These are phyloP conservation scores for Ganoderma multipileum DNA, from an alignment of 1,284 basidiomycete genomes.

Conservation along the genomic window DNA sequence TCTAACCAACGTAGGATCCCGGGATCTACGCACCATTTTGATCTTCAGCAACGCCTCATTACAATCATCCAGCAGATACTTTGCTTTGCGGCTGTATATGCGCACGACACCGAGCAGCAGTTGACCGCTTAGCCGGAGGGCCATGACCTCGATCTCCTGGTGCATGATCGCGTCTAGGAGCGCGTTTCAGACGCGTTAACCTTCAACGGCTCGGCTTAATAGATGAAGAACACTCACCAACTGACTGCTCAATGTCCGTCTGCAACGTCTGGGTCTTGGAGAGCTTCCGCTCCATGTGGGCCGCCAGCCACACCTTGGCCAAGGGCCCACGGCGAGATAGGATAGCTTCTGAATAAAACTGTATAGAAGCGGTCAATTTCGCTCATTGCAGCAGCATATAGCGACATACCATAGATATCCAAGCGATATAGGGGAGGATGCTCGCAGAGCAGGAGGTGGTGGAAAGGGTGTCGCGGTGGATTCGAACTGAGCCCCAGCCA, in stretches of 20 bases:
- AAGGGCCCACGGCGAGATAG: constrained; percentile 93
- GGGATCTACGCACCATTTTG: constrained; percentile 73
- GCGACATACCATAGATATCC: constrained; percentile 33
- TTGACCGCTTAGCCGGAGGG: constrained; percentile 93
- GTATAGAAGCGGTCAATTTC: not conserved
- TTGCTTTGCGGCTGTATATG: constrained; percentile 97
- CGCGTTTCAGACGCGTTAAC: not conserved
- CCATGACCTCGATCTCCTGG: constrained; percentile 89
- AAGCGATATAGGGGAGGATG: constrained; percentile 31
- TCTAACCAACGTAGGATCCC: constrained; percentile 21
- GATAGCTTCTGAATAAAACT: constrained; percentile 95
- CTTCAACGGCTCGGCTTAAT: no score
- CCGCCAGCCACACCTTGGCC: constrained; percentile 98
- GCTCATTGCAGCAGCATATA: constrained; percentile 39
- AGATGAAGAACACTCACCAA: constrained; percentile 63
- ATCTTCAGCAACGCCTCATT: constrained; percentile 96
- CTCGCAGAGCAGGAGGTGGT: constrained; percentile 33
- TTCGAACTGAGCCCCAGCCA: constrained; percentile 23
- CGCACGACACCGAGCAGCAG: constrained; percentile 95
- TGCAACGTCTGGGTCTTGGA: constrained; percentile 94
- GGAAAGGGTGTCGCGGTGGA: constrained; percentile 29
- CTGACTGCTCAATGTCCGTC: constrained; percentile 93
- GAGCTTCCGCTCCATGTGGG: constrained; percentile 98
- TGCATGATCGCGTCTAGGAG: constrained; percentile 84
- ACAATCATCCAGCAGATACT: constrained; percentile 97